Base-by-base conservation (phyloP, 2,329 filamentous ascomycete species). In the Pleomassaria siparia region DNA sequence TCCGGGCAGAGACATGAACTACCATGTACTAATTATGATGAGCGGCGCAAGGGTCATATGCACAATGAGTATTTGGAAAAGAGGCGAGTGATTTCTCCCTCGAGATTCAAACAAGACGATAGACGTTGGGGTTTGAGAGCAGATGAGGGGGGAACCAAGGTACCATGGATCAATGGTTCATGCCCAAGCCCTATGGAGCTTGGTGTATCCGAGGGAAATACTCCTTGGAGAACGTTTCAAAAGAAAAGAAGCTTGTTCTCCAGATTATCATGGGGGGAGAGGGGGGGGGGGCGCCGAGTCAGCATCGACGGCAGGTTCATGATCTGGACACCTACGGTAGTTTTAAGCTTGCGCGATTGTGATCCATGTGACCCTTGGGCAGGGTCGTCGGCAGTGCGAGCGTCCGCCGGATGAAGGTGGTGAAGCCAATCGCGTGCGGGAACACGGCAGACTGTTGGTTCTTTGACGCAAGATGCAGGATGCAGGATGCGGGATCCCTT, bases 281-380 rank as follows among this genome's bases (percentile, higher is more conserved):
- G n/a, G n/a, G n/a, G n/a, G n/a, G n/a, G n/a, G n/a, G n/a, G n/a
- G n/a, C n/a, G n/a, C n/a, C 22, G 26, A 36, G 25, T 20, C 24
- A 40, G 26, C 24, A 29, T 20, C 35, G 5, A 45, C n/a, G n/a
- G n/a, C n/a, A n/a, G n/a, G n/a, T n/a, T 33, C 32, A 15, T 28
- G 25, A 33, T 44, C 28, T 46, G 44, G 44, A 48, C 15, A n/a
- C 46, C 43, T 45, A 36, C 43, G 49, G 54, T 46, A 43, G 41
- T 49, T 43, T 41, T 39, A 44, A n/a, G 42, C 46, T 41, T 51
- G 44, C 44, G 47, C 44, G 52, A 51, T 54, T 35, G 44, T 35
- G 49, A 3, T 21, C 39, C 26, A 29, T 26, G 24, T 29, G 26
- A 28, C n/a, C 16, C 15, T 8, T 40, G 20, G 29, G 20, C 21